Evolutionary conservation across 2,329 filamentous ascomycete genomes (phyloP).

Genomic region (Rhexocercosporidium sp.): DNA sequence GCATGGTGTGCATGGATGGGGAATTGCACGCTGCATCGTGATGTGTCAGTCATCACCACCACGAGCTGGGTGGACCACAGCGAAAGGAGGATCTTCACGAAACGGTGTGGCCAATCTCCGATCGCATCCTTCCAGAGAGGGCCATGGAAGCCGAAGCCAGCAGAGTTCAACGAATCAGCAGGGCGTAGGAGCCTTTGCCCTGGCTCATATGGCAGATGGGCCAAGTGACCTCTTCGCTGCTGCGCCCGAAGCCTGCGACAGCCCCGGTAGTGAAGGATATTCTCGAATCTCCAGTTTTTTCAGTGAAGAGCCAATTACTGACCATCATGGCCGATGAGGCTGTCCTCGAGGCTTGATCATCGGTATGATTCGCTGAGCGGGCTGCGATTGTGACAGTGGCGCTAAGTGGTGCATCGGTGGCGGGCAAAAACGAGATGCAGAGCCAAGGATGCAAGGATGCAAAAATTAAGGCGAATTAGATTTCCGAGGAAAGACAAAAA

Average conservation of each 20-base stretch:
- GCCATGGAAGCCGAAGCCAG: conserved; percentile 23
- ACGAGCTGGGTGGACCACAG: background rate
- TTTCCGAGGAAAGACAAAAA: conserved; percentile 5
- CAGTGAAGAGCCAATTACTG: conserved; percentile 26
- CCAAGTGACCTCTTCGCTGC: conserved; percentile 10
- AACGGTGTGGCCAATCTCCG: conserved; percentile 39
- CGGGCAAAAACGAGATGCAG: conserved; percentile 20
- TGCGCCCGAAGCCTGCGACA: conserved; percentile 33
- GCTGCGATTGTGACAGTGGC: conserved; percentile 28
- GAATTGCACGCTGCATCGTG: conserved; percentile 37
- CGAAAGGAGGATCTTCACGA: conserved; percentile 32
- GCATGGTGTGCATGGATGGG: conserved; percentile 23
- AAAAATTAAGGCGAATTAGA: conserved; percentile 19
- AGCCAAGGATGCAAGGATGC: conserved; percentile 9
- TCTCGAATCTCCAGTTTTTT: conserved; percentile 30
- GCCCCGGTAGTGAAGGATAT: conserved; percentile 26
- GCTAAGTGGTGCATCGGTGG: conserved; percentile 29
- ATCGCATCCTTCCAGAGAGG: conserved; percentile 28
- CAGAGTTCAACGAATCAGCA: conserved; percentile 26
- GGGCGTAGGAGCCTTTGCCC: conserved; percentile 15
- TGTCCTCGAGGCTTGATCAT: conserved; percentile 24
- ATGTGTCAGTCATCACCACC: conserved; percentile 38
- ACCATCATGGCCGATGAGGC: conserved; percentile 29
- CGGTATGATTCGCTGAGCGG: conserved; percentile 11
- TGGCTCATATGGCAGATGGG: background rate